Evolutionary conservation across 108 stramenopile species (phyloP).

Genomic region (Bacterosira constricta): DNA sequence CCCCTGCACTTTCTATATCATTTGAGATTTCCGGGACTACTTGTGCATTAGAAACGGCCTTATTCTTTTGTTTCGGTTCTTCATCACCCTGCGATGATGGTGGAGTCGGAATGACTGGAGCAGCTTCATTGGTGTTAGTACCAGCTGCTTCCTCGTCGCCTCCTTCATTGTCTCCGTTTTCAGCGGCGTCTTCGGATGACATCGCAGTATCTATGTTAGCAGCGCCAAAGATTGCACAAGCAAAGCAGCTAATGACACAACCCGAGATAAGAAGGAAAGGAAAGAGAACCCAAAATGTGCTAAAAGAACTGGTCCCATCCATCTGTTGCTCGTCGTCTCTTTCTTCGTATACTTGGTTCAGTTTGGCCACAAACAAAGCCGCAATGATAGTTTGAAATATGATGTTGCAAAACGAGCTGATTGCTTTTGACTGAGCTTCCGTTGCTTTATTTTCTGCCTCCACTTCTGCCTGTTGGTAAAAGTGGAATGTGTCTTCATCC

Average conservation of each 20-base stretch:
- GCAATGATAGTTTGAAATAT: slow-evolving; percentile 63
- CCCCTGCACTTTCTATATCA: slow-evolving; percentile 16
- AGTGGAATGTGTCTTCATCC: slow-evolving; percentile 73
- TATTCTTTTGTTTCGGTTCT: background rate
- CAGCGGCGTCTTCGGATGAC: slow-evolving; percentile 23
- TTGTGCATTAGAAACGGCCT: background rate
- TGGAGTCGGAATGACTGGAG: background rate
- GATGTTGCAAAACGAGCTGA: slow-evolving; percentile 47
- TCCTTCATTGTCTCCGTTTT: slow-evolving; percentile 1
- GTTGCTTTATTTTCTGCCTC: slow-evolving; percentile 65
- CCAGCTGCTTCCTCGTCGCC: slow-evolving; percentile 17
- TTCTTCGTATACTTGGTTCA: slow-evolving; percentile 55
- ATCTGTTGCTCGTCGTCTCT: slow-evolving; percentile 43
- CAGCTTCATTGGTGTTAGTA: slow-evolving; percentile 3
- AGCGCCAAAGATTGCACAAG: slow-evolving; percentile 74
- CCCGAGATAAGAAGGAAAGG: slow-evolving; percentile 75
- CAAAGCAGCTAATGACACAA: slow-evolving; percentile 61
- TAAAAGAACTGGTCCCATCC: slow-evolving; percentile 52
- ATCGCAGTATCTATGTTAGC: slow-evolving; percentile 38
- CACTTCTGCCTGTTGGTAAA: slow-evolving; percentile 68
- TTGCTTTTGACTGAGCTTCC: slow-evolving; percentile 65
- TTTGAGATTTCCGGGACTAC: background rate
- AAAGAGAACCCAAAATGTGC: slow-evolving; percentile 81
- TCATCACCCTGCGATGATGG: background rate
- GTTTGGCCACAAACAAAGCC: slow-evolving; percentile 69